A percentile compares a stretch with the other conserved stretches of the same genome.
phyloP scores from a whole-genome alignment of 2,329 filamentous ascomycete genomes.

The Kalmusia sp. region DNA sequence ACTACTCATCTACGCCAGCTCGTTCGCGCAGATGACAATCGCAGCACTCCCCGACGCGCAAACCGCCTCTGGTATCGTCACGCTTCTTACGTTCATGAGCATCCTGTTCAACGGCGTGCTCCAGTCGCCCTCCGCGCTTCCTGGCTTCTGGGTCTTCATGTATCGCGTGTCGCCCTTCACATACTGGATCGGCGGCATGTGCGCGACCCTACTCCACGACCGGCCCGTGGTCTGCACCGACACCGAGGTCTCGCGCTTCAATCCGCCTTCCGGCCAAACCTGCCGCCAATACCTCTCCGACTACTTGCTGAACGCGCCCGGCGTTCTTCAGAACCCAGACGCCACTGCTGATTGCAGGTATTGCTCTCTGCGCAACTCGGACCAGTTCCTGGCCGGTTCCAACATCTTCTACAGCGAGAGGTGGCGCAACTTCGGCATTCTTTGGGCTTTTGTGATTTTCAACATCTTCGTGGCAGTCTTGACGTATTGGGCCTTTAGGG shows the following conservation, averaged over 20 bases:
- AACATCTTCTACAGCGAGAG: constrained; percentile 54
- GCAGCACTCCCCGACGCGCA: constrained; percentile 73
- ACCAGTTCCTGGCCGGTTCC: constrained; percentile 54
- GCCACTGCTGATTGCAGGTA: constrained; percentile 57
- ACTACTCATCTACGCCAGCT: constrained; percentile 74
- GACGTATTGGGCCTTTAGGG: constrained; percentile 59
- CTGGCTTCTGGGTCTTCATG: constrained; percentile 82
- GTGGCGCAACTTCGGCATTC: constrained; percentile 73
- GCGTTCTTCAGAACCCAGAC: constrained; percentile 50
- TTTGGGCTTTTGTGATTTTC: constrained; percentile 71
- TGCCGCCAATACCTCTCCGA: constrained; percentile 52
- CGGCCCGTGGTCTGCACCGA: constrained; percentile 56
- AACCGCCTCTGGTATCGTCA: constrained; percentile 68
- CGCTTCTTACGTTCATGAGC: constrained; percentile 64
- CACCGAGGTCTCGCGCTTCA: constrained; percentile 49
- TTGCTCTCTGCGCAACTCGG: constrained; percentile 53
- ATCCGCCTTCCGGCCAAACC: constrained; percentile 46
- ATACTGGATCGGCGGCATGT: constrained; percentile 59
- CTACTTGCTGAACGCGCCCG: constrained; percentile 48
- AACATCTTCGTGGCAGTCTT: constrained; percentile 65
- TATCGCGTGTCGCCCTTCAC: constrained; percentile 73
- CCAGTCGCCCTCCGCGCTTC: constrained; percentile 63
- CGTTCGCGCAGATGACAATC: constrained; percentile 78
- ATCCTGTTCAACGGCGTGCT: constrained; percentile 62
- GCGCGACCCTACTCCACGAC: constrained; percentile 47